phyloP scores from a whole-genome alignment of 2,329 filamentous ascomycete genomes.

The Pestalotiopsis sp. region DNA sequence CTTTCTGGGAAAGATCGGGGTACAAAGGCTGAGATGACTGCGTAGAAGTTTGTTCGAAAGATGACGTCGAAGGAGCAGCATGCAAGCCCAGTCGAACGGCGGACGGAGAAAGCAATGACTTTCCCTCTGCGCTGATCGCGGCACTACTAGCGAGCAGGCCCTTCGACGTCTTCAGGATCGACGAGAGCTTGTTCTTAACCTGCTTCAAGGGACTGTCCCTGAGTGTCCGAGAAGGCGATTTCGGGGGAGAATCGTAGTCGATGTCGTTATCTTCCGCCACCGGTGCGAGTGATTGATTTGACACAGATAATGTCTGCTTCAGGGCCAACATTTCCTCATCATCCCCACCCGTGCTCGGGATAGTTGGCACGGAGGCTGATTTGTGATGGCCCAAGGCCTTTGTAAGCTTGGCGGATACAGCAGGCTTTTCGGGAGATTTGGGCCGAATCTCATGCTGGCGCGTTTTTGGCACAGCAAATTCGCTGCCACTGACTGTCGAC shows the following conservation, averaged over 20 bases:
- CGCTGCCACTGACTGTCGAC: constrained; percentile 48
- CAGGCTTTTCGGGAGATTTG: constrained; percentile 39
- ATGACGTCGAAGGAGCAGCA: constrained; percentile 50
- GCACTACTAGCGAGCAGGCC: constrained; percentile 81
- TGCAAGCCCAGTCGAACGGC: constrained; percentile 47
- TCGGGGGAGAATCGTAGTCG: constrained; percentile 46
- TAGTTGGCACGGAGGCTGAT: constrained; percentile 63
- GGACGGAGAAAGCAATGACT: constrained; percentile 59
- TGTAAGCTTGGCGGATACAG: constrained; percentile 31
- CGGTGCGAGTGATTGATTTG: constrained; percentile 55
- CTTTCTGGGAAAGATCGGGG: constrained; percentile 47
- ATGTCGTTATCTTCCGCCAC: constrained; percentile 41
- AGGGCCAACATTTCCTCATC: constrained; percentile 38
- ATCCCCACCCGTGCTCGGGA: constrained; percentile 36
- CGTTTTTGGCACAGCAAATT: constrained; percentile 47
- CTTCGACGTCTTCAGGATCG: constrained; percentile 85
- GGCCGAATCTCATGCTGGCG: constrained; percentile 33
- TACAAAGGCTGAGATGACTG: constrained; percentile 42
- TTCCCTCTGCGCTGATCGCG: constrained; percentile 64
- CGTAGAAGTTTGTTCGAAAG: constrained; percentile 36
- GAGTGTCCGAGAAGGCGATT: constrained; percentile 58
- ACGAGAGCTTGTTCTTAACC: constrained; percentile 90
- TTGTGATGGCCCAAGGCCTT: constrained; percentile 56
- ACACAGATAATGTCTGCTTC: constrained; percentile 65
- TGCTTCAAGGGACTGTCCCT: constrained; percentile 84